Base-by-base conservation (phyloP, 202 grass and related monocot species). In the Setaria viridis region DNA sequence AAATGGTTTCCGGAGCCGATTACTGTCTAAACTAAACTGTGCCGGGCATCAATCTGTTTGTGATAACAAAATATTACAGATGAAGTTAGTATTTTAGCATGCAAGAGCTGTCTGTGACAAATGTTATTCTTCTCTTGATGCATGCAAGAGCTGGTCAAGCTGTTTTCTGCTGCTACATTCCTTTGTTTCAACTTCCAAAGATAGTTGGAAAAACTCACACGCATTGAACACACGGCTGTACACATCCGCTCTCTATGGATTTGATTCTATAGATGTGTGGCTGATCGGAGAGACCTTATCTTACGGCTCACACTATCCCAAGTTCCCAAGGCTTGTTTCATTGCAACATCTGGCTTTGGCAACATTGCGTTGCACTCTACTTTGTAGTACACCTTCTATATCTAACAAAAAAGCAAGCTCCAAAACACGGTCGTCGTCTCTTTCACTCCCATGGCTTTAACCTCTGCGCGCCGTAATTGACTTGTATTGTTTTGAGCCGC, bases 281-380 rank as follows among this genome's bases (percentile, higher is more conserved):
- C 4, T 63, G 29, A 14, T 14, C 11, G 1, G 29, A 33, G 29
- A 10, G 35, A 15, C 57, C 57, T 42, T 86, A 33, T 49, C 74
- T 79, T 84, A 29, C 16, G 17, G 33, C 67, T 73, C 66, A 79
- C 59, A 60, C 42, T 37, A 87, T 79, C 84, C 74, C 80, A 79
- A 90, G 60, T 79, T 66, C 88, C 84, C 0, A 86, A 35, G 60
- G 25, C 15, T 53, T 20, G 68, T 34, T 69, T 5, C 60, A 7
- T 59, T 74, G 21, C 74, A 30, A 34, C 41, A 90, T 53, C 32
- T 78, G 48, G 71, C 66, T 66, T 76, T 20, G 11, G 7, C 16
- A 66, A 12, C 17, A 67, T 54, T 90, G 67, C 49, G 74, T 25
- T 8, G 73, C 33, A 82, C 73, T 90, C 74, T 30, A 72, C 14